Evolutionary conservation across 805 yeast species (phyloP), one percentile per base, ranked within the genome.

Genomic region (Metschnikowia chrysomelidarum): DNA sequence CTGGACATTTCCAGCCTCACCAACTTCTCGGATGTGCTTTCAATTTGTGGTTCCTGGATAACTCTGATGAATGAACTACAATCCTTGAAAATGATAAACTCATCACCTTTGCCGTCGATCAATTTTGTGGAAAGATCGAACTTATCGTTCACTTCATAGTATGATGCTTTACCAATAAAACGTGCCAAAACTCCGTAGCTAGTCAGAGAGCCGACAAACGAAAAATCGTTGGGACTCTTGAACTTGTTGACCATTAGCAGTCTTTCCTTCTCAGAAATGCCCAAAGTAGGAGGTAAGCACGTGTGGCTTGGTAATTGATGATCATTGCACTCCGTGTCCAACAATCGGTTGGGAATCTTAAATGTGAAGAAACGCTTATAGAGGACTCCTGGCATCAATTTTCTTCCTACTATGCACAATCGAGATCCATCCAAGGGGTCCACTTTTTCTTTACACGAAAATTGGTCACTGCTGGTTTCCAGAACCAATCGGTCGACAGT

Each of bases 321-420:
- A 24, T 52, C 59, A 16, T 50, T 50, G 38, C 71, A 66, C 44
- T 62, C 62, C 1, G 62, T 50, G 42, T 67, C 73, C 40, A 67
- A 51, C 17, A 67, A 44, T 11, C 48, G 48, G 10, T 49, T 47
- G 1, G 73, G 73, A 32, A 67, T 56, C 37, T 59, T 62, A 48
- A 67, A 67, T 2, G 69, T 66, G 50, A 67, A 67, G 36, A 60
- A 64, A 11, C 71, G 50, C 46, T 67, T 67, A 46, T 62, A 64
- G 18, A 12, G 18, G 16, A 27, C 30, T 3, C 51, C 49, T 0
- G 67, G 62, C 12, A 22, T 17, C 11, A 62, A 43, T 2, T 24
- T 12, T 20, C 41, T 44, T 4, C 43, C 40, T 4, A 36, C 37
- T 24, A 63, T 50, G 16, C 50, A 40, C 14, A 53, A 38, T 10